phyloP scores from a whole-genome alignment of 108 stramenopile genomes.

The Parmales sp. region DNA sequence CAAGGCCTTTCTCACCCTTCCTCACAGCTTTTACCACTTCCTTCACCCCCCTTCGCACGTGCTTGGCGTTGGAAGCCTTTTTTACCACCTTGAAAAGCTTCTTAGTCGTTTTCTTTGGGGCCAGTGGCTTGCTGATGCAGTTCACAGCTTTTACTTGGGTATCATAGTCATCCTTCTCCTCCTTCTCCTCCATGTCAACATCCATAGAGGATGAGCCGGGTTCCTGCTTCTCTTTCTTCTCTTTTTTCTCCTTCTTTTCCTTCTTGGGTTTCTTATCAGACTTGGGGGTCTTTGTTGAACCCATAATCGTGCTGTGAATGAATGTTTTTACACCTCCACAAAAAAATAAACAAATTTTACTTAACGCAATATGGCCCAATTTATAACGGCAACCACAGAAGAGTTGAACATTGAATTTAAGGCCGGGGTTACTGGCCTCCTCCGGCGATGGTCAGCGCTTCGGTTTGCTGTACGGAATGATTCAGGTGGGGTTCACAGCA shows the following conservation, averaged over 20 bases:
- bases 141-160: constrained; percentile 79
- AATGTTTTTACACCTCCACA: no score
- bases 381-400: no score
- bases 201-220: background rate
- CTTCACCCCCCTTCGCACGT: constrained; percentile 87
- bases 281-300: background rate
- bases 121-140: constrained; percentile 82
- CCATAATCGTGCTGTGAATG: no score
- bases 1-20: constrained; percentile 87
- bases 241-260: background rate
- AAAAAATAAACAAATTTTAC: no score
- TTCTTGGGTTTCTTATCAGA: background rate
- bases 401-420: no score
- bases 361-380: no score
- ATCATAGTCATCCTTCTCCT: constrained; percentile 43
- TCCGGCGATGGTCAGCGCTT: no score
- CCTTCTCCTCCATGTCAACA: background rate
- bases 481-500: no score
- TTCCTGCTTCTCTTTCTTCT: background rate
- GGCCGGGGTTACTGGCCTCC: no score
- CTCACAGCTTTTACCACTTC: constrained; percentile 95
- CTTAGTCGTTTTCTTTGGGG: constrained; percentile 90
- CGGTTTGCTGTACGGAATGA: no score
- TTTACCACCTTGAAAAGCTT: constrained; percentile 92
- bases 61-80: constrained; percentile 75